Conservation (phyloP, 176 grass and related monocot genomes). For the Oryza meyeriana region DNA sequence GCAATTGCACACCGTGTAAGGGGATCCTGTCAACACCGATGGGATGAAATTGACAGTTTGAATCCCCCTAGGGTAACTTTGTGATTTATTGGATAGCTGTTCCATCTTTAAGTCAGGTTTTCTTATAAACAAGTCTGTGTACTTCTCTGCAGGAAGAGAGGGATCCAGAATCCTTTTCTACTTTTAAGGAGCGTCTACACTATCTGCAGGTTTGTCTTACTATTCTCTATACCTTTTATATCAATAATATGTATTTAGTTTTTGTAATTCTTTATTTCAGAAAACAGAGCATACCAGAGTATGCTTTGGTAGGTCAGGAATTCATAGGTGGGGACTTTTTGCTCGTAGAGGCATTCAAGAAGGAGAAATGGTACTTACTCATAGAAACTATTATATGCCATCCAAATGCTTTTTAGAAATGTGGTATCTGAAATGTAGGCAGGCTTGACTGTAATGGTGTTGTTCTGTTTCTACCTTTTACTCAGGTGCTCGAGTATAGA, state of each 20-base stretch:
- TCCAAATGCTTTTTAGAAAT: conserved; percentile 13
- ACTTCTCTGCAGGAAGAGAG: conserved; percentile 65
- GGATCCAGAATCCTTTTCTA: conserved; percentile 87
- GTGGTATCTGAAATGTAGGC: background rate
- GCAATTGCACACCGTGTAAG: conserved; percentile 71
- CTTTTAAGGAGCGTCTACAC: conserved; percentile 83
- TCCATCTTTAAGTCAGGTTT: background rate
- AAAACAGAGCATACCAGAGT: conserved; percentile 91
- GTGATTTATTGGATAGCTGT: conserved; percentile 14
- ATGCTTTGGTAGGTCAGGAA: conserved; percentile 97
- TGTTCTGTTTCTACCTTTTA: background rate
- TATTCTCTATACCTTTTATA: conserved; percentile 9
- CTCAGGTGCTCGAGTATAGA: conserved; percentile 89
- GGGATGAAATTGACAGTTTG: conserved; percentile 67
- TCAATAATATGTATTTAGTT: conserved; percentile 21
- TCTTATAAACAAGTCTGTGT: conserved; percentile 31
- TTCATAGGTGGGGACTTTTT: conserved; percentile 99
- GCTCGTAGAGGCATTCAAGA: conserved; percentile 87
- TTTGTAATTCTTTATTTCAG: conserved; percentile 47
- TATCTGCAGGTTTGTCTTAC: conserved; percentile 74
- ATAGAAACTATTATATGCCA: background rate
- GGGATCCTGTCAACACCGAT: conserved; percentile 60
- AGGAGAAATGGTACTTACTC: conserved; percentile 90
- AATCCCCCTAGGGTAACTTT: conserved; percentile 76
- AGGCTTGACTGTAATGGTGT: conserved; percentile 4